Percentiles rank a stretch among this genome's conserved stretches.
Conservation (phyloP, 2,329 filamentous ascomycete species). For the Alternaria burnsii region DNA sequence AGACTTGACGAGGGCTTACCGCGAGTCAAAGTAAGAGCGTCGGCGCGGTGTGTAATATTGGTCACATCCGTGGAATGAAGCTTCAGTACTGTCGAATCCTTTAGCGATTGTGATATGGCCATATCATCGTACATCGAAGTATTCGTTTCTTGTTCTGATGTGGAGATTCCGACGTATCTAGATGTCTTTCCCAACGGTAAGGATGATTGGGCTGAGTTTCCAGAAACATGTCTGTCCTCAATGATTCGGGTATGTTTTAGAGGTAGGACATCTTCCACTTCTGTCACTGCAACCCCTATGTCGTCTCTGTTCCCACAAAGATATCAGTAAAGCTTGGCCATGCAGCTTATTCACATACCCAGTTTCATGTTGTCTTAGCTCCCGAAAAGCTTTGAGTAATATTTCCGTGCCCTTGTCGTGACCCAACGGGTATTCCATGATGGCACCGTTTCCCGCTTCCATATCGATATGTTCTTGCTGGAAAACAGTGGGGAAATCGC, state of each 20-base stretch:
- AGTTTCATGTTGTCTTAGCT: background rate
- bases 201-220: background rate
- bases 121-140: background rate
- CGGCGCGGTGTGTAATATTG: background rate
- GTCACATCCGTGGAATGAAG: background rate
- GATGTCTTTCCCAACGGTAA: background rate
- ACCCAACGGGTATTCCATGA: background rate
- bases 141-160: background rate
- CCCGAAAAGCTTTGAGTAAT: conserved; percentile 2
- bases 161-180: background rate
- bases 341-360: conserved; percentile 3
- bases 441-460: background rate
- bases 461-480: background rate
- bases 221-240: background rate
- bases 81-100: conserved; percentile 1
- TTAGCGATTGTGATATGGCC: background rate
- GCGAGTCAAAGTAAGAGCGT: conserved; percentile 2
- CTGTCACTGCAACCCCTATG: background rate
- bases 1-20: background rate
- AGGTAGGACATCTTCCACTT: background rate
- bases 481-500: background rate
- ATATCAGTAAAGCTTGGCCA: background rate
- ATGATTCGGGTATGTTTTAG: background rate
- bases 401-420: background rate
- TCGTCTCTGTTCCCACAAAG: background rate